phyloP scores from a whole-genome alignment of 1,284 basidiomycete genomes.

The Porogramme epimiltina region DNA sequence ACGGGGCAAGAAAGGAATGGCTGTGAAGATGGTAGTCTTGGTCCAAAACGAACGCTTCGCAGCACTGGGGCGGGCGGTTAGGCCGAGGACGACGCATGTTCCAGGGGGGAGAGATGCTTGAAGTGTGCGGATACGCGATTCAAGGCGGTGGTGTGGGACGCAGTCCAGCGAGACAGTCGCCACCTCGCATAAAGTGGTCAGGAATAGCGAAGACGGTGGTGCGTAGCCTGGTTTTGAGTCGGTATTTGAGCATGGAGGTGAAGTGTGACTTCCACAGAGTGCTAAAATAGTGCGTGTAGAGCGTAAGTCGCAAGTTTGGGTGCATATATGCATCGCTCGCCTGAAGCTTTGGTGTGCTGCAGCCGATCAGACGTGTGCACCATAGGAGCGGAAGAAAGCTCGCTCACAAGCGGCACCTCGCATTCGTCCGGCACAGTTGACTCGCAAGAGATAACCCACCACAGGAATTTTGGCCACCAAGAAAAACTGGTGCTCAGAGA shows the following conservation, averaged over 20 bases:
- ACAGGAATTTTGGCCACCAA: constrained; percentile 31
- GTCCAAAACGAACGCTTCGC: not conserved
- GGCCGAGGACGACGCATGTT: constrained; percentile 33
- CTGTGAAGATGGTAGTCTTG: constrained; percentile 32
- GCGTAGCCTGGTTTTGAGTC: not conserved
- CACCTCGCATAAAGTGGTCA: constrained; percentile 9
- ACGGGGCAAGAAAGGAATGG: constrained; percentile 37
- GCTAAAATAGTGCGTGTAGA: too few relatives aligned
- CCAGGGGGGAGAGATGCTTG: constrained; percentile 27
- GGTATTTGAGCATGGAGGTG: not conserved
- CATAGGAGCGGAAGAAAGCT: too few relatives aligned
- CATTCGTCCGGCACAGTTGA: not conserved
- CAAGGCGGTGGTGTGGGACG: constrained; percentile 14
- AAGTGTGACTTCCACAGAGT: too few relatives aligned
- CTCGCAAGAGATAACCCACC: constrained; percentile 25
- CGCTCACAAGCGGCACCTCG: too few relatives aligned
- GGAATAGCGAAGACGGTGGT: constrained; percentile 14
- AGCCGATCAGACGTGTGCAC: too few relatives aligned
- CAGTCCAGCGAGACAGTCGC: constrained; percentile 18
- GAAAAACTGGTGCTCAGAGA: constrained; percentile 25
- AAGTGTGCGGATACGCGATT: constrained; percentile 27
- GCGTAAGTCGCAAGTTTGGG: too few relatives aligned
- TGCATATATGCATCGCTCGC: too few relatives aligned
- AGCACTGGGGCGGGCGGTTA: constrained; percentile 25
- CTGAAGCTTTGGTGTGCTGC: too few relatives aligned